Evolutionary conservation across 345 rosid genomes (phyloP), one percentile per base, ranked within the genome.

Genomic region (Litchi chinensis): DNA sequence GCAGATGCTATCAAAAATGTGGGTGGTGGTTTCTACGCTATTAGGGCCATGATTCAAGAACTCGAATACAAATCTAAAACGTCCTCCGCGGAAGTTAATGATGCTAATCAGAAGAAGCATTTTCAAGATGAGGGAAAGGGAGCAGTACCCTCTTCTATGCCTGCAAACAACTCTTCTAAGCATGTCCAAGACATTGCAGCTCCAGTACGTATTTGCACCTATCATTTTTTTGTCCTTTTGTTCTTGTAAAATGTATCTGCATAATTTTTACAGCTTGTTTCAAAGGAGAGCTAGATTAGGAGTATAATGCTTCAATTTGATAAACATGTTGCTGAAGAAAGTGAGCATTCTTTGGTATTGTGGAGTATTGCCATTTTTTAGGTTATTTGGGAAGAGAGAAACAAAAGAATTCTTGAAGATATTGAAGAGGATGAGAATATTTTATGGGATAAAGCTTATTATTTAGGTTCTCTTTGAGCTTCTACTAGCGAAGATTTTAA

Each of bases 11-110:
- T 2, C 43, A 82, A 80, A 44, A 77, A 89, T 63, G 88, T 84
- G 37, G 92, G 92, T 80, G 92, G 90, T 41, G 2, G 63, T 80
- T 80, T 67, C 76, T 87, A 89, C 76, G 50, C 76, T 32, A 46
- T 82, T 68, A 81, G 81, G 73, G 46, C 32, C 63, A 60, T 89
- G 41, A 40, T 87, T 72, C 88, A 89, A 78, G 89, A 87, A 81
- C 72, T 89, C 46, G 77, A 78, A 56, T 76, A 50, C 65, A 73
- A 76, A 16, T 84, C 82, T 68, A 85, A 84, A 69, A 3, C 71
- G 52, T 52, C 75, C 68, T 67, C 82, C 52, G 65, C 79, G 52
- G 73, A 75, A 10, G 72, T 60, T 64, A 71, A 3, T 64, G 79
- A 79, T 56, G 60, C 70, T 16, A 68, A 40, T 72, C 37, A 32